A percentile compares a stretch with the other conserved stretches of the same genome.
Evolutionary conservation across 83 land plant genomes (phyloP).

Genomic region (Picea engelmannii): DNA sequence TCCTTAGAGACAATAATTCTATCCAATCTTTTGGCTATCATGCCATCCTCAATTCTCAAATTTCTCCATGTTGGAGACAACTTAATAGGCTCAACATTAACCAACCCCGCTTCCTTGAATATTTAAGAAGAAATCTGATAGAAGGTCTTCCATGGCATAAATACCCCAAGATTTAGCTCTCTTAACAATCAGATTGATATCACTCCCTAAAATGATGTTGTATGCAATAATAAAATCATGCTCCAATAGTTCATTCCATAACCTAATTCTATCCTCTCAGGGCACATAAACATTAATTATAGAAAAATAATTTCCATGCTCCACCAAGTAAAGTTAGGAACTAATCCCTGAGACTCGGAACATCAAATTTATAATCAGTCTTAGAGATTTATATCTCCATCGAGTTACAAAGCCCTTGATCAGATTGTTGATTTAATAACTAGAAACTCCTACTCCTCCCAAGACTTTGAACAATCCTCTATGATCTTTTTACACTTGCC

Average conservation of each 20-base stretch:
- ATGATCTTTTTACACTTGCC: too few species aligned
- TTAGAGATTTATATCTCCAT: neutral
- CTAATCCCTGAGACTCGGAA: neutral
- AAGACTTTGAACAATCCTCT: too few species aligned
- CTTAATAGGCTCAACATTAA: too few species aligned
- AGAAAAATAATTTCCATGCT: neutral
- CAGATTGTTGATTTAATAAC: too few species aligned
- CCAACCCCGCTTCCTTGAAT: neutral
- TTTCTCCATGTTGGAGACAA: neutral
- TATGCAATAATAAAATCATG: neutral
- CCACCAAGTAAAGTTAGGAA: too few species aligned
- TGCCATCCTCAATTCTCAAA: neutral
- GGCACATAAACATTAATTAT: neutral
- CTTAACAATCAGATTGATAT: neutral
- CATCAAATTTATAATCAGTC: neutral
- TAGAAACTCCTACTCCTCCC: too few species aligned
- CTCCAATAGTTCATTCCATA: neutral
- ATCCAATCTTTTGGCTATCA: neutral
- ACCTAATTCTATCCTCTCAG: neutral
- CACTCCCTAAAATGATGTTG: neutral
- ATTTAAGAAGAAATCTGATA: neutral
- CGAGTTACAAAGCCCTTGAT: neutral
- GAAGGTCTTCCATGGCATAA: too few species aligned
- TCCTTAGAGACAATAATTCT: neutral
- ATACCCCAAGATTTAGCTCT: too few species aligned